Evolutionary conservation across 176 grass and related monocot genomes (phyloP).

Genomic region (Miscanthus lutarioriparius): DNA sequence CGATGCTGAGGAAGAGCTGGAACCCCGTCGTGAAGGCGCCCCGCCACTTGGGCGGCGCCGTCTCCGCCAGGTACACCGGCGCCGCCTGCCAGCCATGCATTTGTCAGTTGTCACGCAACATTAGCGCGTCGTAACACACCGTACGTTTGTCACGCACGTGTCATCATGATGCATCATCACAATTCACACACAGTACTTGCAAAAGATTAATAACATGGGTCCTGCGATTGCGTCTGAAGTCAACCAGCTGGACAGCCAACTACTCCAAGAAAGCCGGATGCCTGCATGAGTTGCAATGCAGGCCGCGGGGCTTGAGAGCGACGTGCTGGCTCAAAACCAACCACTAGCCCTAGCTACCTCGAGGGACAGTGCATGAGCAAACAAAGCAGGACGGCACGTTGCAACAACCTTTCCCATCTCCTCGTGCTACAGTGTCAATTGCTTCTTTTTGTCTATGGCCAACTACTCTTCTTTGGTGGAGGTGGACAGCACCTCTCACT

Average conservation of each 20-base stretch:
- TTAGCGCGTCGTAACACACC: not conserved
- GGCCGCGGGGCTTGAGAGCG: not conserved
- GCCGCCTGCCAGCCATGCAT: slow-evolving; percentile 56
- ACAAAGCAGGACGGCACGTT: not conserved
- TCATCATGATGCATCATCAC: too few relatives aligned
- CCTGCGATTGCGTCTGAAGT: not conserved
- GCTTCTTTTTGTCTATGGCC: not conserved
- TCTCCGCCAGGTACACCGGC: slow-evolving; percentile 76
- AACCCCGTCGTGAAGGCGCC: slow-evolving; percentile 71
- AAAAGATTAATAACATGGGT: not conserved
- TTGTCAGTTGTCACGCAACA: not conserved
- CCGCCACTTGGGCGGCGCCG: slow-evolving; percentile 55
- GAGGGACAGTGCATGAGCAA: not conserved
- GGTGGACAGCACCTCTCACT: not conserved
- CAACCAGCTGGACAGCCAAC: not conserved
- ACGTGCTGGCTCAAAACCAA: slow-evolving; percentile 11
- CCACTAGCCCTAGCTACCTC: slow-evolving; percentile 34
- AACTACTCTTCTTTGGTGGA: not conserved
- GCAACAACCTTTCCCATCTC: slow-evolving; percentile 22
- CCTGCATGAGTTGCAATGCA: not conserved
- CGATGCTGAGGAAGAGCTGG: slow-evolving; percentile 63
- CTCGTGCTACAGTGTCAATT: not conserved
- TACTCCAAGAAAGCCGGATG: slow-evolving; percentile 12
- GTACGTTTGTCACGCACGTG: not conserved
- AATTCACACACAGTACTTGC: not conserved